Conservation (phyloP, 495 filamentous ascomycete species). For the Pyrenopolyporus hunteri region DNA sequence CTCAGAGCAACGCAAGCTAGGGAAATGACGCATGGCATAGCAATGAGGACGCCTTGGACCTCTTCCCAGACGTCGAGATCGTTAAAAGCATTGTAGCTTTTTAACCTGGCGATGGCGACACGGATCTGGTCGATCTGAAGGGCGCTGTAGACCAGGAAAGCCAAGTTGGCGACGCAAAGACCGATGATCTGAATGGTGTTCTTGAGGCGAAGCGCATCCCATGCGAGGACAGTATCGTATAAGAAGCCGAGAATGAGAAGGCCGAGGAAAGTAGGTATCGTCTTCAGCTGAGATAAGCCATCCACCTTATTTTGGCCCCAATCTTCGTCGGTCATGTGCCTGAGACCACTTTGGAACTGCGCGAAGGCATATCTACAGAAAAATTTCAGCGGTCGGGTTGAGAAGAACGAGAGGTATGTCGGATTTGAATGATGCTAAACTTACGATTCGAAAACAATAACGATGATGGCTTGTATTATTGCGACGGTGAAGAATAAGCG, state of each 20-base stretch:
- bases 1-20: slow-evolving; percentile 73
- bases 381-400: neutral
- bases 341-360: slow-evolving; percentile 64
- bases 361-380: slow-evolving; percentile 72
- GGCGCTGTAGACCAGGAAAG: slow-evolving; percentile 87
- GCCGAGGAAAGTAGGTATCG: slow-evolving; percentile 87
- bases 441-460: slow-evolving; percentile 85
- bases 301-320: slow-evolving; percentile 35
- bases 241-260: slow-evolving; percentile 98
- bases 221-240: slow-evolving; percentile 86
- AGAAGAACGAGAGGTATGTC: neutral
- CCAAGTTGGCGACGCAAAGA: slow-evolving; percentile 87
- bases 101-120: slow-evolving; percentile 65
- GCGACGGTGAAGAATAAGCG: slow-evolving; percentile 81
- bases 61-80: slow-evolving; percentile 65
- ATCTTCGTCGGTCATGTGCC: slow-evolving; percentile 18
- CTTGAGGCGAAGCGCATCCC: slow-evolving; percentile 90
- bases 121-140: slow-evolving; percentile 90
- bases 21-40: slow-evolving; percentile 83
- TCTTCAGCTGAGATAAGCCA: slow-evolving; percentile 60
- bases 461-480: slow-evolving; percentile 75
- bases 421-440: too few species aligned
- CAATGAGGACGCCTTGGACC: slow-evolving; percentile 77
- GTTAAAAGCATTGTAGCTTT: slow-evolving; percentile 31
- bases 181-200: slow-evolving; percentile 99